A percentile compares a stretch with the other conserved stretches of the same genome.
Evolutionary conservation across 2,329 filamentous ascomycete species (phyloP).

Genomic region (Hymenoscyphus scutula): DNA sequence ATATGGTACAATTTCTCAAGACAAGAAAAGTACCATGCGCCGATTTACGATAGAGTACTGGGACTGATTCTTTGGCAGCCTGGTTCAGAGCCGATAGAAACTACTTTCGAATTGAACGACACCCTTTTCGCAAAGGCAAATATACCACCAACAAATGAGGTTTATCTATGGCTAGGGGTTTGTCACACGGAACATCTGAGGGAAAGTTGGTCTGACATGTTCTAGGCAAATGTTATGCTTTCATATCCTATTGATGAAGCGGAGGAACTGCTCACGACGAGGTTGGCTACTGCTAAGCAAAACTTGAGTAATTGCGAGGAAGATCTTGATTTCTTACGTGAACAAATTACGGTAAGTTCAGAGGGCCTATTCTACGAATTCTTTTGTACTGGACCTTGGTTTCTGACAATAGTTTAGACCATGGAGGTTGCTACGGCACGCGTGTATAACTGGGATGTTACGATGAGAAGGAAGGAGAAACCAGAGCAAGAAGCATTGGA

Average conservation of each 20-base stretch:
- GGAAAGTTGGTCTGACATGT: constrained; percentile 19
- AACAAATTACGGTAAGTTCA: constrained; percentile 84
- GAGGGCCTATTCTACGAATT: not conserved
- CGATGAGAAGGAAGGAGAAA: constrained; percentile 91
- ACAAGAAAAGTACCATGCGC: constrained; percentile 59
- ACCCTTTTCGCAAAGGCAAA: constrained; percentile 88
- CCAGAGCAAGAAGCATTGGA: constrained; percentile 52
- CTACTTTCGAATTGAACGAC: constrained; percentile 94
- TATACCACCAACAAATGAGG: constrained; percentile 80
- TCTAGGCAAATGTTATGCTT: constrained; percentile 91
- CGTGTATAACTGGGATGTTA: constrained; percentile 99
- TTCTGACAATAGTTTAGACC: constrained; percentile 24
- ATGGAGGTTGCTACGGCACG: constrained; percentile 94
- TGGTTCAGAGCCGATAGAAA: constrained; percentile 70
- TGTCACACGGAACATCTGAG: constrained; percentile 31
- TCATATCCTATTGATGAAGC: constrained; percentile 90
- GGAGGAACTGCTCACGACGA: constrained; percentile 71
- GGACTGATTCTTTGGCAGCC: constrained; percentile 29
- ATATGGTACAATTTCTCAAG: constrained; percentile 84
- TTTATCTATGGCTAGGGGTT: constrained; percentile 96
- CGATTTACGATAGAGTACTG: constrained; percentile 1
- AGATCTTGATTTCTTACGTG: constrained; percentile 89
- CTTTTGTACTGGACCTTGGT: not conserved
- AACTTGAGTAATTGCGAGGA: constrained; percentile 89
- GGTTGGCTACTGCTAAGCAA: constrained; percentile 74